Conservation (phyloP, 805 yeast species). For the Candida ortonii region DNA sequence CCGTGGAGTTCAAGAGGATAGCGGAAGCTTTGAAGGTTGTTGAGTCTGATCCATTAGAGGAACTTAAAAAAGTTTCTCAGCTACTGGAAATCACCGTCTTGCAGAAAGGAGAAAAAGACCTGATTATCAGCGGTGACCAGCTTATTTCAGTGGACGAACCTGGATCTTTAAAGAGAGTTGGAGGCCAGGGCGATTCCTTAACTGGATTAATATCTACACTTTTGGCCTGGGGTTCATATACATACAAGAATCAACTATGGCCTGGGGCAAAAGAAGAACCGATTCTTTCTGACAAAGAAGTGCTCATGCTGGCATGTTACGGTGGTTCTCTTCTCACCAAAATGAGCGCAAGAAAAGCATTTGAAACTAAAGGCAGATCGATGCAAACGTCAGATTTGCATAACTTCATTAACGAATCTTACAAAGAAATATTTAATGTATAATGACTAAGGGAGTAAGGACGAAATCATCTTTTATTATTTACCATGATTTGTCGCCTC, state of each 20-base stretch:
- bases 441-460: conserved; percentile 7
- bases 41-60: conserved; percentile 12
- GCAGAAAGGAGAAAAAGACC: conserved; percentile 69
- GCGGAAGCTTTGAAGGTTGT: conserved; percentile 44
- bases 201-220: conserved; percentile 84
- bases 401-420: conserved; percentile 62
- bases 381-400: conserved; percentile 86
- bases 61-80: conserved; percentile 41
- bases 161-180: conserved; percentile 81
- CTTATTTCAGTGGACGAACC: conserved; percentile 41
- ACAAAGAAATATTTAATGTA: conserved; percentile 27
- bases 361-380: conserved; percentile 59
- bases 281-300: conserved; percentile 28
- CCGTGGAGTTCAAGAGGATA: conserved; percentile 75
- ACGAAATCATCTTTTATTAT: too few species aligned
- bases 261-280: conserved; percentile 38
- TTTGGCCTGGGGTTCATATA: conserved; percentile 71
- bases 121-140: conserved; percentile 51
- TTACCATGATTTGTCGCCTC: conserved; percentile 48
- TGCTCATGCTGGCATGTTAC: conserved; percentile 54
- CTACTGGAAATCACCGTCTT: conserved; percentile 57
- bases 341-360: conserved; percentile 64
- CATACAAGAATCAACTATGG: conserved; percentile 62
- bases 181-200: conserved; percentile 96
- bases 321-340: conserved; percentile 73